These are phyloP conservation scores for Magnolia kwangsiensis DNA, from an alignment of 164 flowering plant genomes.

Conservation along the genomic window DNA sequence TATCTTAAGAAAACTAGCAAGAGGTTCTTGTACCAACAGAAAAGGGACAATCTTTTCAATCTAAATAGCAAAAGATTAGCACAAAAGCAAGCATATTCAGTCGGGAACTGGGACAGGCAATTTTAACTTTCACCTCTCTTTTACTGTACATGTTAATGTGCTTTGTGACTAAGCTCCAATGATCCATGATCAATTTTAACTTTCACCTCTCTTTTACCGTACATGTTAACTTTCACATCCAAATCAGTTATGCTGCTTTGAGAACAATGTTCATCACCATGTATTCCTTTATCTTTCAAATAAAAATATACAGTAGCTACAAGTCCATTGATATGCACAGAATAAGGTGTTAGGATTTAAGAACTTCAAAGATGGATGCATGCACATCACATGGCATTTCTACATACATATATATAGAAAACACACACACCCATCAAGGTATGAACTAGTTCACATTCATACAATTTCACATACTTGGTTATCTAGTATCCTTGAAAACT, in stretches of 20 bases:
- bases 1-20: background rate
- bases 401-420: too few relatives aligned
- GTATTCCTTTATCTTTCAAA: background rate
- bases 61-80: slow-evolving; percentile 26
- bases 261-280: background rate
- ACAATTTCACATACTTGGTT: slow-evolving; percentile 43
- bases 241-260: background rate
- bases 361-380: background rate
- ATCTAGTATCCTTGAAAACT: slow-evolving; percentile 77
- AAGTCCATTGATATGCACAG: background rate
- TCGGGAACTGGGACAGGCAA: background rate
- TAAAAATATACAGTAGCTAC: background rate
- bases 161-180: background rate
- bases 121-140: background rate
- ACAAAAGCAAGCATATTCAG: background rate
- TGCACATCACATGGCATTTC: background rate
- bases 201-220: too few relatives aligned
- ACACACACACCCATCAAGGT: too few relatives aligned
- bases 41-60: slow-evolving; percentile 67
- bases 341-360: background rate
- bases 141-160: background rate
- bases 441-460: background rate
- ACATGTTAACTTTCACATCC: too few relatives aligned
- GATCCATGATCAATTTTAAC: background rate
- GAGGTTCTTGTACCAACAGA: slow-evolving; percentile 59